phyloP scores from a whole-genome alignment of 78 protist species.

The Planoprotostelium fungivorum region DNA sequence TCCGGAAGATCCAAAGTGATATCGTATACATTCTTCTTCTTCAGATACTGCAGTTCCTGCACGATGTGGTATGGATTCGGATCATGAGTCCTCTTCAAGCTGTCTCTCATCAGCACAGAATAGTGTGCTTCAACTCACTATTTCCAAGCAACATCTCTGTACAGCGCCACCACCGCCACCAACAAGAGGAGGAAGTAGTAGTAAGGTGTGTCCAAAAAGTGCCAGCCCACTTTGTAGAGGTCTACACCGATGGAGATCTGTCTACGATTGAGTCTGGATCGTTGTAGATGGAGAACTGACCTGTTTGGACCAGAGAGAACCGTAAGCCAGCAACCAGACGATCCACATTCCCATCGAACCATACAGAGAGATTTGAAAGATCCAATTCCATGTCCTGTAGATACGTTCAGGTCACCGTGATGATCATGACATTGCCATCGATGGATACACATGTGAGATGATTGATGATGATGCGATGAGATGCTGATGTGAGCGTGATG shows the following conservation, averaged over 20 bases:
- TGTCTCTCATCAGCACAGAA: not conserved
- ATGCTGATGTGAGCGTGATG: too few species aligned
- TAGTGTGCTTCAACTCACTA: not conserved
- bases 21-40: not conserved
- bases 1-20: too few species aligned
- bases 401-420: not conserved
- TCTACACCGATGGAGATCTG: not conserved
- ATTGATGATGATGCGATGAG: too few species aligned
- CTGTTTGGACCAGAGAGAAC: not conserved
- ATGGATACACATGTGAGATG: too few species aligned
- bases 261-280: not conserved
- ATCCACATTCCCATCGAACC: not conserved
- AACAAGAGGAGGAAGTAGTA: constrained; percentile 13
- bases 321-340: not conserved
- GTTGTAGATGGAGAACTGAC: not conserved
- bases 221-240: not conserved
- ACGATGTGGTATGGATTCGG: constrained; percentile 28
- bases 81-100: not conserved
- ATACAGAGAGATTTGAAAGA: not conserved
- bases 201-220: not conserved
- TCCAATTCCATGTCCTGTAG: not conserved
- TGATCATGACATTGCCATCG: not conserved
- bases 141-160: constrained; percentile 44
- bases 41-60: constrained; percentile 13
- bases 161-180: constrained; percentile 22